Base-by-base conservation (phyloP, 768 basidiomycete genomes). In the Sporobolomyces roseus region DNA sequence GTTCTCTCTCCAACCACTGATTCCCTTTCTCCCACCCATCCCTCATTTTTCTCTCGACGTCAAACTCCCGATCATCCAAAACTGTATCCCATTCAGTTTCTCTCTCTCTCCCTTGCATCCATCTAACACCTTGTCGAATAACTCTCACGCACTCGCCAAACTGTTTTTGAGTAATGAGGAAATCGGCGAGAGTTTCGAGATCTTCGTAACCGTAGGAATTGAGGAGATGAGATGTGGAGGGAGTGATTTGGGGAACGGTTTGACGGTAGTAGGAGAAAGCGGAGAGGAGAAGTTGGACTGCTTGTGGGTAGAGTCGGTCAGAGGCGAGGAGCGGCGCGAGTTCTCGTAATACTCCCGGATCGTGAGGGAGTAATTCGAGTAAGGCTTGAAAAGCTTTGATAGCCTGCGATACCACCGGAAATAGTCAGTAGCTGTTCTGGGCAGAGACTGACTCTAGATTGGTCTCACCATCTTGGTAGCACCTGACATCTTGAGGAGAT, bases 31-130 rank as follows among this genome's bases (percentile, higher is more conserved):
- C 82, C 81, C 77, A 79, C 13, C 65, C 70, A 12, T 71, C 50
- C 30, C 78, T 61, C 75, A 72, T 78, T 66, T 76, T 79, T 77
- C 76, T 52, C 52, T 71, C 69, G n/a, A 51, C 78, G 62, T 77
- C 90, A 75, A 85, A 99, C 78, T 99, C 94, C 55, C 93, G 82
- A 76, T 99, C 94, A 76, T 99, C 93, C 35, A 84, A 84, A 61
- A 86, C 84, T 27, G 83, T 77, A 71, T 92, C 89, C 92, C 93
- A 97, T 65, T 87, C 86, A 61, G 81, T 82, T 76, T 88, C 87
- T 52, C 84, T 80, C 36, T 75, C 70, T n/a, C 94, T 81, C 0
- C 91, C 90, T 77, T 97, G 91, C n/a, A 97, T 78, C 94, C 94
- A 98, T 62, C 94, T 80, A 58, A 85, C 87, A 1, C 93, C 93